These are phyloP conservation scores for Kluyveromyces sp. DNA, from an alignment of 1,139 yeast species.

Conservation along the genomic window DNA sequence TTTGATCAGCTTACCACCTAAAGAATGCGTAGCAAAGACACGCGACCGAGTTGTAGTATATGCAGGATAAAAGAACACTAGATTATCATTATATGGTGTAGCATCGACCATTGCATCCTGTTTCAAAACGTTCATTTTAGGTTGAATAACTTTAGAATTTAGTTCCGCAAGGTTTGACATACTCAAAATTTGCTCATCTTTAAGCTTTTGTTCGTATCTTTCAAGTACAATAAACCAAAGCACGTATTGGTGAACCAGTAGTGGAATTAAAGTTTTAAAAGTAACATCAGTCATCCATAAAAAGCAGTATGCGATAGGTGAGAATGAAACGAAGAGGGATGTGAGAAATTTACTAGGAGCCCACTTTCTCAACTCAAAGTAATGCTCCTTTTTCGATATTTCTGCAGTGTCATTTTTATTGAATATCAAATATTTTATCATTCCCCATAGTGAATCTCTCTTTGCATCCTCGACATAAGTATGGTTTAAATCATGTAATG, in stretches of 20 bases:
- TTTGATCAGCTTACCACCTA: constrained; percentile 20
- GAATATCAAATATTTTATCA: constrained; percentile 15
- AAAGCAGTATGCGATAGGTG: constrained; percentile 46
- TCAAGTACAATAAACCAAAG: constrained; percentile 36
- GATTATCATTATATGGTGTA: constrained; percentile 35
- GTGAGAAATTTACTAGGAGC: constrained; percentile 47
- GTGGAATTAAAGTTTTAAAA: constrained; percentile 35
- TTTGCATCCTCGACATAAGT: constrained; percentile 17
- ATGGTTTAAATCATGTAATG: constrained; percentile 18
- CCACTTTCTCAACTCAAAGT: constrained; percentile 55
- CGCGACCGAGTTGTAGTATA: constrained; percentile 24
- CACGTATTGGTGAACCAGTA: constrained; percentile 35
- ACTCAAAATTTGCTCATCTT: constrained; percentile 54
- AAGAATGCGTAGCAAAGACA: constrained; percentile 23
- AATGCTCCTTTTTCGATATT: constrained; percentile 25
- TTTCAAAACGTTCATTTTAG: constrained; percentile 44
- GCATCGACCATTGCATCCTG: constrained; percentile 66
- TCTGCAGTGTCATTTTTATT: constrained; percentile 17
- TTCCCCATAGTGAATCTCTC: constrained; percentile 18
- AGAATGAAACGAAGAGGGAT: constrained; percentile 42
- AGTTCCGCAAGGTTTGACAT: constrained; percentile 61
- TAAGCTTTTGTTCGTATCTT: constrained; percentile 41
- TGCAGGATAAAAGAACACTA: constrained; percentile 35
- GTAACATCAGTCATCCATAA: constrained; percentile 35
- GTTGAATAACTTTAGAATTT: constrained; percentile 57